These are phyloP conservation scores for Lactifluus pinguis DNA, from an alignment of 768 basidiomycete species.

Conservation along the genomic window DNA sequence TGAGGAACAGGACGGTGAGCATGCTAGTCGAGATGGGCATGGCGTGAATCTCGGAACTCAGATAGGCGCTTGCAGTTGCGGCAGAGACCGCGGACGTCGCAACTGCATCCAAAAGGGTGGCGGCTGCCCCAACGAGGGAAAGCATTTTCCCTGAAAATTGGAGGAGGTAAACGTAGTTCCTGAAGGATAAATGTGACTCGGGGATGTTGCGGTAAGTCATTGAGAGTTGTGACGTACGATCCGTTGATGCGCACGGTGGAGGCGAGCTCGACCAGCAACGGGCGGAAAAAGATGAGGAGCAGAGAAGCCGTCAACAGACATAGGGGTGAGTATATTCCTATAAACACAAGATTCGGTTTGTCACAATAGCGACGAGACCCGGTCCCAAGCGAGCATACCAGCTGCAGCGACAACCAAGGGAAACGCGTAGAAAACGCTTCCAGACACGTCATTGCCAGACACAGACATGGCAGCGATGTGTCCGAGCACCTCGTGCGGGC, in stretches of 20 bases:
- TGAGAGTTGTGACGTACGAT: slow-evolving; percentile 5
- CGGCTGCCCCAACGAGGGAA: slow-evolving; percentile 16
- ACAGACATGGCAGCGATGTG: slow-evolving; percentile 15
- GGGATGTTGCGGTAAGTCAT: not conserved
- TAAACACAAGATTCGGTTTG: not conserved
- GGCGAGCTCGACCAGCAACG: slow-evolving; percentile 11
- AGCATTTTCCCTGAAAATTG: slow-evolving; percentile 14
- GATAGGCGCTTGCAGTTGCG: slow-evolving; percentile 18
- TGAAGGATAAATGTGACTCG: not conserved
- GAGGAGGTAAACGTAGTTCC: slow-evolving; percentile 10
- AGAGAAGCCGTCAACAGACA: slow-evolving; percentile 16
- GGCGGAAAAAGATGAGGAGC: slow-evolving; percentile 17
- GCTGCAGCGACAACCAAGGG: slow-evolving; percentile 15
- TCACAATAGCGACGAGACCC: no score
- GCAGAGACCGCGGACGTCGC: slow-evolving; percentile 19
- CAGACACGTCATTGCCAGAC: slow-evolving; percentile 15
- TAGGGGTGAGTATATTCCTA: slow-evolving; percentile 19
- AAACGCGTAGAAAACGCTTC: slow-evolving; percentile 19
- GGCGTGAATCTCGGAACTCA: slow-evolving; percentile 11
- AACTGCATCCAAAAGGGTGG: slow-evolving; percentile 16
- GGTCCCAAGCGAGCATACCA: not conserved
- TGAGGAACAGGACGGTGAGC: slow-evolving; percentile 14
- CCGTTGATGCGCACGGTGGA: slow-evolving; percentile 13
- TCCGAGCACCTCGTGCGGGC: slow-evolving; percentile 12
- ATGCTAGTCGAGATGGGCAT: slow-evolving; percentile 11